Evolutionary conservation across 208 protist genomes (phyloP), one percentile per base, ranked within the genome.

Genomic region (Phytomonas sp.): DNA sequence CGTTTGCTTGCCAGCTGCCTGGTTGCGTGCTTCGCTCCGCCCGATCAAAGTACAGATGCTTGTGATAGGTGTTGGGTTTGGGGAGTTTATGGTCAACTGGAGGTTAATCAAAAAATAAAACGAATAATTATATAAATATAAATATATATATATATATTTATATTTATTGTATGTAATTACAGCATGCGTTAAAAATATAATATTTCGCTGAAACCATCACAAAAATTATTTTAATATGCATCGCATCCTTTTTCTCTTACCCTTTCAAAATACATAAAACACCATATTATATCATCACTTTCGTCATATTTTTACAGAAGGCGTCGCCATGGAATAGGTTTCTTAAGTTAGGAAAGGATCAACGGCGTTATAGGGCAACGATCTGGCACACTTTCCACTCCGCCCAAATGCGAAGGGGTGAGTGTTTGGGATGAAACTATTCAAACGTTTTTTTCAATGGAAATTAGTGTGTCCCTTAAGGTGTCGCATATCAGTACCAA

Each of bases 31-130:
- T 15, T 59, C 51, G 51, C 51, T 15, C 23, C 51, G n/a, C n/a
- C n/a, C n/a, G n/a, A n/a, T n/a, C n/a, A n/a, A n/a, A n/a, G n/a
- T n/a, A n/a, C n/a, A n/a, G n/a, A n/a, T n/a, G n/a, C n/a, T n/a
- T n/a, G n/a, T 60, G 17, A 68, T 7, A 23, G 17, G 51, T 8
- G 28, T 33, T 13, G 9, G 51, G 11, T 68, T 13, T 61, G 43
- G 28, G 11, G 32, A 7, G 9, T n/a, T 66, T 66, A 59, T 9
- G 23, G 37, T 20, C 65, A 9, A 64, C 9, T 9, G 29, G 20
- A 11, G 61, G 15, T 67, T 37, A 20, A 13, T 20, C 33, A 68
- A 67, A 67, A 53, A 68, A 68, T 63, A 67, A 68, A 64, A 68
- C 23, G 11, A 33, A 56, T 68, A 64, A 8, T n/a, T 65, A 60